A percentile compares a stretch with the other conserved stretches of the same genome.
These are phyloP conservation scores for Ascochyta lentis DNA, from an alignment of 2,329 filamentous ascomycete species.

Conservation along the genomic window DNA sequence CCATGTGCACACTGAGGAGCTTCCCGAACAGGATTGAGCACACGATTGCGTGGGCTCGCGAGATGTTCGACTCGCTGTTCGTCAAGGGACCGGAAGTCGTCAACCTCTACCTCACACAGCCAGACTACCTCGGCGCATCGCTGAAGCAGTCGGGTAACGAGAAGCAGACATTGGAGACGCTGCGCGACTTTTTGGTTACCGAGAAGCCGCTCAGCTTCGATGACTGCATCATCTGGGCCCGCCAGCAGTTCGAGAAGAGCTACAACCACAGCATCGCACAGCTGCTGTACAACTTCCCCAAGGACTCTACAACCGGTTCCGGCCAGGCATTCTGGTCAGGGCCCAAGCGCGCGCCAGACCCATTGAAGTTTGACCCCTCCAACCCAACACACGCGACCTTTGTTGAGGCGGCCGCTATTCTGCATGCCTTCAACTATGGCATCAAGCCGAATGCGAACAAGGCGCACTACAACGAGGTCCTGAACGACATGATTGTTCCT, in stretches of 20 bases:
- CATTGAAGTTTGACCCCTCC: slow-evolving; percentile 84
- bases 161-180: slow-evolving; percentile 88
- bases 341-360: slow-evolving; percentile 92
- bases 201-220: slow-evolving; percentile 93
- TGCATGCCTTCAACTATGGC: slow-evolving; percentile 97
- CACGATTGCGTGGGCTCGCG: slow-evolving; percentile 97
- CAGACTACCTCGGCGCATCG: slow-evolving; percentile 85
- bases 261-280: slow-evolving; percentile 98
- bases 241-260: slow-evolving; percentile 91
- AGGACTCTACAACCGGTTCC: slow-evolving; percentile 85
- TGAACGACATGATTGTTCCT: slow-evolving; percentile 93
- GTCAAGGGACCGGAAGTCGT: slow-evolving; percentile 92
- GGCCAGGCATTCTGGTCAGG: slow-evolving; percentile 98
- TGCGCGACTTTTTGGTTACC: slow-evolving; percentile 87
- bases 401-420: slow-evolving; percentile 83
- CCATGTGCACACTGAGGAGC: slow-evolving; percentile 96
- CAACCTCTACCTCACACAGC: slow-evolving; percentile 90
- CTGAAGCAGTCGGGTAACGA: slow-evolving; percentile 94
- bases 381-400: slow-evolving; percentile 90
- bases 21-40: slow-evolving; percentile 99
- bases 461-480: slow-evolving; percentile 75
- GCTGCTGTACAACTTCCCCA: slow-evolving; percentile 95
- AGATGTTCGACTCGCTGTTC: slow-evolving; percentile 93
- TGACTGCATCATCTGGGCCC: slow-evolving; percentile 95
- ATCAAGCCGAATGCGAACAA: slow-evolving; percentile 84